A percentile compares a stretch with the other conserved stretches of the same genome.
phyloP scores from a whole-genome alignment of 2,329 filamentous ascomycete species.

The Alternaria consortialis region DNA sequence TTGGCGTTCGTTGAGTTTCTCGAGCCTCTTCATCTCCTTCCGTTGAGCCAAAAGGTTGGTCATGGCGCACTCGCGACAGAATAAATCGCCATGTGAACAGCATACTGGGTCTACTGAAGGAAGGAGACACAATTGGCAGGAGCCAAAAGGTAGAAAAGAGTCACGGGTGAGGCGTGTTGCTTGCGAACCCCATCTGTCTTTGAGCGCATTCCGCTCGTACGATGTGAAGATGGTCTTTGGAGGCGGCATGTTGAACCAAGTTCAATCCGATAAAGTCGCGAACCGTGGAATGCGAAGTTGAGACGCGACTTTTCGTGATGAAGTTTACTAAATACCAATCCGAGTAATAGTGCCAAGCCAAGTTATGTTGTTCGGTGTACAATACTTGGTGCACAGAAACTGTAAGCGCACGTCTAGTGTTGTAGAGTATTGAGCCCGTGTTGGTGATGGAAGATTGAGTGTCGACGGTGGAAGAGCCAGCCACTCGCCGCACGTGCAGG shows the following conservation, averaged over 20 bases:
- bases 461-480: slow-evolving; percentile 12
- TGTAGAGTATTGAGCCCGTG: not conserved
- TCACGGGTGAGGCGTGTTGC: slow-evolving; percentile 87
- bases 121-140: slow-evolving; percentile 86
- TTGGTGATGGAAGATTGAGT: slow-evolving; percentile 1
- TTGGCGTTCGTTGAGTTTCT: slow-evolving; percentile 70
- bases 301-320: slow-evolving; percentile 8
- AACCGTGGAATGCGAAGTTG: not conserved
- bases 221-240: slow-evolving; percentile 79
- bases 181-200: slow-evolving; percentile 81
- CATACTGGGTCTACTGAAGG: slow-evolving; percentile 83
- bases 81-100: slow-evolving; percentile 81
- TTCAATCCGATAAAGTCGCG: not conserved
- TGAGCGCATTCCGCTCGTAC: slow-evolving; percentile 84
- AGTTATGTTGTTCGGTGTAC: not conserved
- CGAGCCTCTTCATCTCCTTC: slow-evolving; percentile 86
- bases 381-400: not conserved
- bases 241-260: slow-evolving; percentile 32
- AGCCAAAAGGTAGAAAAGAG: slow-evolving; percentile 90
- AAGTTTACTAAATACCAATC: not conserved
- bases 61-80: slow-evolving; percentile 94
- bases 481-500: slow-evolving; percentile 18
- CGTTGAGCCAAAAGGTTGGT: slow-evolving; percentile 90
- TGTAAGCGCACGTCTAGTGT: not conserved
- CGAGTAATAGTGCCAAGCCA: not conserved